phyloP scores from a whole-genome alignment of 2,329 filamentous ascomycete species.

The Fusarium anguioides region DNA sequence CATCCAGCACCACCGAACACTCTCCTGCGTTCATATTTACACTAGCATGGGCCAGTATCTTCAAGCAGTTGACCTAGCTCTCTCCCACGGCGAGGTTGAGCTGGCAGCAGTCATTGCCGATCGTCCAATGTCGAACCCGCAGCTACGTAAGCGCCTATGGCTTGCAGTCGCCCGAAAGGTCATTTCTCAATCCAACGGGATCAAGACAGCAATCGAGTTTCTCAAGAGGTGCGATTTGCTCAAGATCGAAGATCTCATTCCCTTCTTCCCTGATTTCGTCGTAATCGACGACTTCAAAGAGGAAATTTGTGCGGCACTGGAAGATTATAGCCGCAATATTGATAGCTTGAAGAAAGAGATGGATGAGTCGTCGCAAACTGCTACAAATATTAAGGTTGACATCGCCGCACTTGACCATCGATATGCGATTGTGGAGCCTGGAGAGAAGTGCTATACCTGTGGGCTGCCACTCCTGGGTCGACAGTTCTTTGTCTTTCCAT shows the following conservation, averaged over 20 bases:
- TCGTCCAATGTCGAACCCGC: constrained; percentile 79
- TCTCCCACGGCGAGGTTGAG: constrained; percentile 90
- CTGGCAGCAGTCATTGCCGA: constrained; percentile 91
- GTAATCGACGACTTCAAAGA: constrained; percentile 99
- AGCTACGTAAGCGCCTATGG: constrained; percentile 93
- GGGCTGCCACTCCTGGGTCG: constrained; percentile 85
- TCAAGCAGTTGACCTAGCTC: constrained; percentile 90
- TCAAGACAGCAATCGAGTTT: constrained; percentile 94
- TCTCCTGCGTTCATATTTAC: constrained; percentile 97
- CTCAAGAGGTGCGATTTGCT: constrained; percentile 90
- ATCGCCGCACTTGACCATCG: constrained; percentile 86
- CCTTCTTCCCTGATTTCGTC: constrained; percentile 98
- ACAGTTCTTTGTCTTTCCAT: constrained; percentile 98
- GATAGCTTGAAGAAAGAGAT: constrained; percentile 91
- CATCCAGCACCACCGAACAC: constrained; percentile 91
- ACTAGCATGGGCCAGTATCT: constrained; percentile 95
- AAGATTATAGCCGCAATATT: constrained; percentile 93
- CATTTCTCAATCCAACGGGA: constrained; percentile 85
- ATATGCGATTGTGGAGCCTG: constrained; percentile 96
- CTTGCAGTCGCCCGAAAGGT: constrained; percentile 94
- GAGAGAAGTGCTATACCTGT: constrained; percentile 93
- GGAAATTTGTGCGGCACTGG: constrained; percentile 92
- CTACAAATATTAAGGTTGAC: constrained; percentile 89
- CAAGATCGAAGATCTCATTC: constrained; percentile 95
- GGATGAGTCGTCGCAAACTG: constrained; percentile 92